phyloP scores from a whole-genome alignment of 1,284 basidiomycete genomes.

The Malassezia sp. region DNA sequence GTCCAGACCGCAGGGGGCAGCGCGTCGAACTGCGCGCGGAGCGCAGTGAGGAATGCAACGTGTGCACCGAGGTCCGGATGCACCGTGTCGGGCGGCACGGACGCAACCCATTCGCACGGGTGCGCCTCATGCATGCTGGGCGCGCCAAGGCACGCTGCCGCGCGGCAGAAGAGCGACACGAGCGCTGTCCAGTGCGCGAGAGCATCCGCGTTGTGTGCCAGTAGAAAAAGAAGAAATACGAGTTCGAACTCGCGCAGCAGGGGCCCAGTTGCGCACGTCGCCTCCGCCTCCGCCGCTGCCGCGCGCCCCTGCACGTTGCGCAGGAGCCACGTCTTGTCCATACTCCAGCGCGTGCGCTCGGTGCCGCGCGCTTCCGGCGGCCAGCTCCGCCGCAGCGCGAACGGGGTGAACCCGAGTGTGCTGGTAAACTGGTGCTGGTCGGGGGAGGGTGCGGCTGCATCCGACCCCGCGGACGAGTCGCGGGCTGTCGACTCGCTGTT shows the following conservation, averaged over 20 bases:
- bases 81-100: not conserved
- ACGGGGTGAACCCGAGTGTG: slow-evolving; percentile 21
- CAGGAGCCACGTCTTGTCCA: slow-evolving; percentile 42
- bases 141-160: slow-evolving; percentile 21
- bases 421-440: not conserved
- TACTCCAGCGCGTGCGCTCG: slow-evolving; percentile 31
- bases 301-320: slow-evolving; percentile 21
- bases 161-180: slow-evolving; percentile 22
- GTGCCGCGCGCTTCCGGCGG: slow-evolving; percentile 24
- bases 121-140: slow-evolving; percentile 16
- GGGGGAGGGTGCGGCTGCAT: not conserved
- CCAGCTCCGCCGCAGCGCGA: slow-evolving; percentile 35
- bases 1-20: slow-evolving; percentile 6
- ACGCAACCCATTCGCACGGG: slow-evolving; percentile 15
- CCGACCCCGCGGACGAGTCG: not conserved
- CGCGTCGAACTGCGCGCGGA: slow-evolving; percentile 3
- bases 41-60: slow-evolving; percentile 3
- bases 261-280: not conserved
- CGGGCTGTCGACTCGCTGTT: not conserved
- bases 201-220: slow-evolving; percentile 18
- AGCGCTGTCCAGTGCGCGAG: slow-evolving; percentile 25
- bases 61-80: slow-evolving; percentile 12
- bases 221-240: slow-evolving; percentile 21
- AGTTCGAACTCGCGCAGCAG: slow-evolving; percentile 25
- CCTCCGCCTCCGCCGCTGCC: slow-evolving; percentile 6